Percentiles rank a stretch among this genome's conserved stretches.
These are phyloP conservation scores for Penicillium sp. DNA, from an alignment of 2,329 filamentous ascomycete genomes.

Conservation along the genomic window DNA sequence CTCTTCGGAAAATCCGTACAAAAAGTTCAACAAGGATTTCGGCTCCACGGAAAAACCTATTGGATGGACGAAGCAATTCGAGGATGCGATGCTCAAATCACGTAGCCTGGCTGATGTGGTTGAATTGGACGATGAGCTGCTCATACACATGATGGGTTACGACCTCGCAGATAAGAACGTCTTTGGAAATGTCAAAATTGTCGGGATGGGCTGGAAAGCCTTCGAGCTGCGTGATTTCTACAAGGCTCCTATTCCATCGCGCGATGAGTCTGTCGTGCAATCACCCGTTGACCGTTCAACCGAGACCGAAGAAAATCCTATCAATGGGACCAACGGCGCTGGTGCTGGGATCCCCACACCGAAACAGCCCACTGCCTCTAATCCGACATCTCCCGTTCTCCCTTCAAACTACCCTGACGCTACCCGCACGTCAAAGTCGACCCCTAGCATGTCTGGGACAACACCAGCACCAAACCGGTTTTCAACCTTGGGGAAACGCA, in stretches of 20 bases:
- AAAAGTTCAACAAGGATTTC: not conserved
- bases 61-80: conserved; percentile 3
- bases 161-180: conserved; percentile 34
- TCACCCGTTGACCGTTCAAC: conserved; percentile 8
- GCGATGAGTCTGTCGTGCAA: conserved; percentile 10
- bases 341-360: not conserved
- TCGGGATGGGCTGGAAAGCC: conserved; percentile 41
- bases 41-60: not conserved
- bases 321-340: not conserved
- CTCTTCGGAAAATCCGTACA: not conserved
- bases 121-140: conserved; percentile 36
- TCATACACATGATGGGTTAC: conserved; percentile 31
- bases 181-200: conserved; percentile 32
- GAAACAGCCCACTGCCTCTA: not conserved
- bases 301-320: not conserved
- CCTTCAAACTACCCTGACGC: not conserved
- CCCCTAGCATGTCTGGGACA: not conserved
- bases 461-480: not conserved
- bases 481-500: conserved; percentile 28
- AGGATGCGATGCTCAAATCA: conserved; percentile 15
- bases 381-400: not conserved
- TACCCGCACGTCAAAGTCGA: not conserved
- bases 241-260: conserved; percentile 24
- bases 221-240: conserved; percentile 41
- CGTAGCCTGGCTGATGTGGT: conserved; percentile 35